Evolutionary conservation across 352 stramenopile genomes (phyloP).

Genomic region (Lagenidium sp.): DNA sequence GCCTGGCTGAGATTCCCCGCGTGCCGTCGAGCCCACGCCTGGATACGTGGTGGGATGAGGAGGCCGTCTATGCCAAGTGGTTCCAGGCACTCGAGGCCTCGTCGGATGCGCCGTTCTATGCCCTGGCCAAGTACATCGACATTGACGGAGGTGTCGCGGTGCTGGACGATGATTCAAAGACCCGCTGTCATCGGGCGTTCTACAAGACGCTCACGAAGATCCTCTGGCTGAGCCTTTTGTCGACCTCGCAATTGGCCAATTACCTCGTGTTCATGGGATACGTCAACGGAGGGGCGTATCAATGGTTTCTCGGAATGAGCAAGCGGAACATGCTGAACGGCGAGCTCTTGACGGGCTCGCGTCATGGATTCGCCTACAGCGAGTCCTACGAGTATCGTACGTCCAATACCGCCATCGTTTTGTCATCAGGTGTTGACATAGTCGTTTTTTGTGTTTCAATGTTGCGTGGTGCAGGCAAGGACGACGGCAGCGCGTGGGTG

Average conservation of each 20-base stretch:
- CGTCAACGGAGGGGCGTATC: conserved; percentile 14
- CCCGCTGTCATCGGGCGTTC: conserved; percentile 24
- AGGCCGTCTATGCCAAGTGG: conserved; percentile 17
- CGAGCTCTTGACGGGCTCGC: conserved; percentile 13
- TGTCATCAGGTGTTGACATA: neutral
- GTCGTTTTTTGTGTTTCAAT: neutral
- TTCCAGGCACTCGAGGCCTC: conserved; percentile 19
- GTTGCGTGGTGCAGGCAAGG: conserved; percentile 9
- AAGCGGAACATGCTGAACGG: conserved; percentile 12
- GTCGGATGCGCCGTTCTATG: conserved; percentile 11
- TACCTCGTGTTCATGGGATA: conserved; percentile 29
- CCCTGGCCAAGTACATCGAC: conserved; percentile 16
- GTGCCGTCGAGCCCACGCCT: neutral
- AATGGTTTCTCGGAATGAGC: conserved; percentile 20
- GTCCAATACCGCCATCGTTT: neutral
- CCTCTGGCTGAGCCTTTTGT: conserved; percentile 18
- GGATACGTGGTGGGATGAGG: conserved; percentile 25
- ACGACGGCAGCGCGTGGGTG: conserved; percentile 25
- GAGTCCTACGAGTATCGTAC: conserved; percentile 7
- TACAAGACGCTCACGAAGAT: conserved; percentile 26
- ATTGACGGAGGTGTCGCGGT: conserved; percentile 12
- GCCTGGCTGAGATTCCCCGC: conserved; percentile 15
- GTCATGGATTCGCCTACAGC: conserved; percentile 14
- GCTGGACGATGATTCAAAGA: conserved; percentile 18
- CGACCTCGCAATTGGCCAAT: conserved; percentile 8